A percentile compares a stretch with the other conserved stretches of the same genome.
These are phyloP conservation scores for Aspergillus cavernicola DNA, from an alignment of 495 filamentous ascomycete genomes.

Conservation along the genomic window DNA sequence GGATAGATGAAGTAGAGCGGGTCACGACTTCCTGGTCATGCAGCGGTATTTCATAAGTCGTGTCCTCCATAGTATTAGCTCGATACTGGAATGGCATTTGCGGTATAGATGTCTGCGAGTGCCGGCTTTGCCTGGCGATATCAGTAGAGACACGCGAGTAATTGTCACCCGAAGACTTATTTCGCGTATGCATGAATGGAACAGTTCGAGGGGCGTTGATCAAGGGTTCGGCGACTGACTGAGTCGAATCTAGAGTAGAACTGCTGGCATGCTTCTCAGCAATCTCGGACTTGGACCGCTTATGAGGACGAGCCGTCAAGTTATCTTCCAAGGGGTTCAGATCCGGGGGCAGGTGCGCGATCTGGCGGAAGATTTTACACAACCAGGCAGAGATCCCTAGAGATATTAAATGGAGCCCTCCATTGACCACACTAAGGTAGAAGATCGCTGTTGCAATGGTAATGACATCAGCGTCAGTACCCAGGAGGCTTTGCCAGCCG, in stretches of 20 bases:
- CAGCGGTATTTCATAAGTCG: slow-evolving; percentile 22
- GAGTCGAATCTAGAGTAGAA: slow-evolving; percentile 51
- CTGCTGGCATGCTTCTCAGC: slow-evolving; percentile 51
- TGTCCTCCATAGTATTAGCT: slow-evolving; percentile 24
- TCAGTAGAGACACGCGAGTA: slow-evolving; percentile 3
- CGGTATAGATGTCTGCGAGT: slow-evolving; percentile 24
- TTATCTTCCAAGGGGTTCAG: slow-evolving; percentile 90
- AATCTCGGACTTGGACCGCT: slow-evolving; percentile 71
- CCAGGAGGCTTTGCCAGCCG: slow-evolving; percentile 62
- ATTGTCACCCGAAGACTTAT: slow-evolving; percentile 49
- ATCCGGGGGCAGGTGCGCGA: slow-evolving; percentile 75
- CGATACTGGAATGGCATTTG: slow-evolving; percentile 28
- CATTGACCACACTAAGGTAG: slow-evolving; percentile 56
- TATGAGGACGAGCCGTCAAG: slow-evolving; percentile 72
- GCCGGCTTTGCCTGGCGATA: slow-evolving; percentile 3
- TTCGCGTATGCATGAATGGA: slow-evolving; percentile 73
- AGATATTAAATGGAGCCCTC: slow-evolving; percentile 65
- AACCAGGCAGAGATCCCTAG: slow-evolving; percentile 67
- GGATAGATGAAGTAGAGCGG: slow-evolving; percentile 21
- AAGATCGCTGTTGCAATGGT: slow-evolving; percentile 60
- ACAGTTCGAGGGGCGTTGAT: slow-evolving; percentile 57
- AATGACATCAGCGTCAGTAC: slow-evolving; percentile 38
- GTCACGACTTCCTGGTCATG: slow-evolving; percentile 25
- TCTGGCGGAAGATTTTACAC: slow-evolving; percentile 72
- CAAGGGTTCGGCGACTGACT: slow-evolving; percentile 52